These are phyloP conservation scores for Hanseniaspora jakobsenii DNA, from an alignment of 805 yeast species.

Conservation along the genomic window DNA sequence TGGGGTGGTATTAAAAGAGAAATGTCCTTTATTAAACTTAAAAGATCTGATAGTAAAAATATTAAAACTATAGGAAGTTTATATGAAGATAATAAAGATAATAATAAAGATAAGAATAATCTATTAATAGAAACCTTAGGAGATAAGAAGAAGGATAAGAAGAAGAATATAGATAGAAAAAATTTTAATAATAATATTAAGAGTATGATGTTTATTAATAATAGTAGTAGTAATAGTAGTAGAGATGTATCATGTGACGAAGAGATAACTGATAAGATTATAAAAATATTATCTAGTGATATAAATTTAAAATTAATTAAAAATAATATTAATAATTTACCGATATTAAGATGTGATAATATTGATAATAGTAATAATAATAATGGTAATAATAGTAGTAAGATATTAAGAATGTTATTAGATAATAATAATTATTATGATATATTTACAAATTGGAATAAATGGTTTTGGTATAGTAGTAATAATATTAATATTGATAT, in stretches of 20 bases:
- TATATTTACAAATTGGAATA: slow-evolving; percentile 1
- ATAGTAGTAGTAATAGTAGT: not conserved
- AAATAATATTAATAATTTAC: not conserved
- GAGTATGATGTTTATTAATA: slow-evolving; percentile 3
- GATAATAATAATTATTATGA: not conserved
- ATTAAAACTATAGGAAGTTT: slow-evolving; percentile 12
- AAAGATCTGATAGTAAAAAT: not conserved
- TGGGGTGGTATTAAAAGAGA: slow-evolving; percentile 15
- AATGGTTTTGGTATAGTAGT: slow-evolving; percentile 5
- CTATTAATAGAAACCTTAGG: not conserved
- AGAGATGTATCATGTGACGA: too few species aligned
- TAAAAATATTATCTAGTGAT: too few species aligned
- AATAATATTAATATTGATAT: too few species aligned
- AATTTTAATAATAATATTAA: not conserved
- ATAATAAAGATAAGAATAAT: not conserved
- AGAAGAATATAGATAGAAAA: not conserved
- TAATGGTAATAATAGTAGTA: not conserved
- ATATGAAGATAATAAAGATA: not conserved
- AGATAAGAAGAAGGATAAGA: not conserved
- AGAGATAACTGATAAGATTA: too few species aligned
- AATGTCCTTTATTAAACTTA: slow-evolving; percentile 10
- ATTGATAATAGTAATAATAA: too few species aligned
- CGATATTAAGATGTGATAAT: not conserved
- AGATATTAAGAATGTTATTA: not conserved
- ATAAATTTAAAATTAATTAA: not conserved